These are phyloP conservation scores for Penicillium taxi DNA, from an alignment of 495 filamentous ascomycete species.

Conservation along the genomic window DNA sequence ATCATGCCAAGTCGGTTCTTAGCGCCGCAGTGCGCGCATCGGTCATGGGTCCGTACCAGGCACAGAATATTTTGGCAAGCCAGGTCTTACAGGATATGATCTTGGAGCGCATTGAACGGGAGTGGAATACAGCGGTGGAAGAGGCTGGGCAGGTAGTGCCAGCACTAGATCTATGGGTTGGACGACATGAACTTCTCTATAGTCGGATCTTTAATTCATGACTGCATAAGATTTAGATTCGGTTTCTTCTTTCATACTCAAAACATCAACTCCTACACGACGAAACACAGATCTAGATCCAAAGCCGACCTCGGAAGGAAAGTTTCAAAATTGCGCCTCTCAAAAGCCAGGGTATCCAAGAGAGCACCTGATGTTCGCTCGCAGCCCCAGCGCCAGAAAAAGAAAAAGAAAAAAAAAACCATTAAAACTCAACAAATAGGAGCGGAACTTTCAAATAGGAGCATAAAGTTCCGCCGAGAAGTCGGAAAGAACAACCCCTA, in stretches of 20 bases:
- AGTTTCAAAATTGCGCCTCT: constrained; percentile 13
- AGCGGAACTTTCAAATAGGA: too few species aligned
- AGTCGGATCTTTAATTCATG: constrained; percentile 89
- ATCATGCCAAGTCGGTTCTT: constrained; percentile 79
- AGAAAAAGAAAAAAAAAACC: too few species aligned
- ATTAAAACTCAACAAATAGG: too few species aligned
- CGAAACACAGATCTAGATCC: constrained; percentile 15
- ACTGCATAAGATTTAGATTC: constrained; percentile 2
- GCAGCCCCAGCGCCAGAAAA: constrained; percentile 9
- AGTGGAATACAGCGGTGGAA: constrained; percentile 53
- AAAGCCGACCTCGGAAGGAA: constrained; percentile 9
- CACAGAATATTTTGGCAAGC: constrained; percentile 73
- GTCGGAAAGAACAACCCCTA: constrained; percentile 8
- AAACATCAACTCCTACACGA: constrained; percentile 32
- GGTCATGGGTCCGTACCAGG: constrained; percentile 88
- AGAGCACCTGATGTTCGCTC: constrained; percentile 12
- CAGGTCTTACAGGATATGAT: constrained; percentile 54
- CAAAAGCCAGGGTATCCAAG: constrained; percentile 27
- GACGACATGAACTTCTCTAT: constrained; percentile 90
- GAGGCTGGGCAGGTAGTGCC: constrained; percentile 83
- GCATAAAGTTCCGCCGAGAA: constrained; percentile 13
- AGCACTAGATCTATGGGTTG: constrained; percentile 86
- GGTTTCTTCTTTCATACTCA: constrained; percentile 6
- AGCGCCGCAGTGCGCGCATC: constrained; percentile 84
- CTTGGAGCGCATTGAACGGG: constrained; percentile 49